phyloP scores from a whole-genome alignment of 225 moss, liverwort and hornwort species.

The Marchantia polymorpha region DNA sequence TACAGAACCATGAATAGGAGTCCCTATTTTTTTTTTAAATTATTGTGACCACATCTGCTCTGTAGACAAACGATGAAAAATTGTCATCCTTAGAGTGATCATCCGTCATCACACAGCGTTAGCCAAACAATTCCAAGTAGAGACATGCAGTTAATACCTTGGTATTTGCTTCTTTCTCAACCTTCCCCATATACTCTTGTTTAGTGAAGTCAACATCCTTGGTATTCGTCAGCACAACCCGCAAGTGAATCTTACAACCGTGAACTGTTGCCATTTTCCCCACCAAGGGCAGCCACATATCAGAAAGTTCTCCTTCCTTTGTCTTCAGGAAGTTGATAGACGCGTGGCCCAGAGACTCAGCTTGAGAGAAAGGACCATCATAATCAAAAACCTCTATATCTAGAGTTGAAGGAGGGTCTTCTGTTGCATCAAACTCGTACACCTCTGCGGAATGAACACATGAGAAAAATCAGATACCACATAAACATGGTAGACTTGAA shows the following conservation, averaged over 20 bases:
- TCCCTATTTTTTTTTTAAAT: neutral
- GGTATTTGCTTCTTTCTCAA: conserved; percentile 65
- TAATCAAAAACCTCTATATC: conserved; percentile 83
- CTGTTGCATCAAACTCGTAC: conserved; percentile 80
- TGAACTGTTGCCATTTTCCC: conserved; percentile 57
- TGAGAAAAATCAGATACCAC: neutral
- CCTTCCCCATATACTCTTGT: conserved; percentile 63
- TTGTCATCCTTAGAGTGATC: too few species aligned
- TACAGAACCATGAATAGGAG: neutral
- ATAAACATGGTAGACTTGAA: too few species aligned
- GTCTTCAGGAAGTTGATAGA: conserved; percentile 71
- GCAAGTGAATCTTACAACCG: conserved; percentile 68
- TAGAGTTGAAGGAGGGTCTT: conserved; percentile 79
- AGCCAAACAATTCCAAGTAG: neutral
- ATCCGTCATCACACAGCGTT: too few species aligned
- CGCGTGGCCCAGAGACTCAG: conserved; percentile 74
- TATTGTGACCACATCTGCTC: neutral
- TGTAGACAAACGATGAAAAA: neutral
- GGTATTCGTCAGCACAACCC: conserved; percentile 57
- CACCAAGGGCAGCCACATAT: conserved; percentile 67
- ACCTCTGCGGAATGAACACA: conserved; percentile 55
- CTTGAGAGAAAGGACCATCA: conserved; percentile 88
- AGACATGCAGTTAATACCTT: conserved; percentile 48
- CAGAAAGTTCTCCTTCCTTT: conserved; percentile 56
- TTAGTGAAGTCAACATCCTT: conserved; percentile 45